Evolutionary conservation across 1,139 yeast genomes (phyloP), one percentile per base, ranked within the genome.

Genomic region (Yamadazyma diospyri): DNA sequence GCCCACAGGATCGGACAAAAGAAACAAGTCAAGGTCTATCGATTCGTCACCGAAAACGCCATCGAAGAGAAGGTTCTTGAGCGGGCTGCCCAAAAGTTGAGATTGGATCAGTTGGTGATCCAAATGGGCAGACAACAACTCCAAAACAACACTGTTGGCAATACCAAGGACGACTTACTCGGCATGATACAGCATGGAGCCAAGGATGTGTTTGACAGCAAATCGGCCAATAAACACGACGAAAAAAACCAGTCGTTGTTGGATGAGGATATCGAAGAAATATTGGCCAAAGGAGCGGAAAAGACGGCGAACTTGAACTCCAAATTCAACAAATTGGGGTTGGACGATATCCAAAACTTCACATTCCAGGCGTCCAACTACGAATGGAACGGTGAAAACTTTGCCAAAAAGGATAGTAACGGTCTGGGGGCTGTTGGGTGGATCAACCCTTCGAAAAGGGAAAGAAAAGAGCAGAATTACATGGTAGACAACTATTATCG

Each of bases 151-250:
- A 45, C 52, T 5, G 50, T 58, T 26, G 64, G 64, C 12, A 77
- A 71, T 39, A 63, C 78, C 7, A 86, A 87, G 50, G 96, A 87
- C 47, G 97, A 92, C 49, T 72, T 92, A 46, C 69, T 92, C 14
- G 84, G 83, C 29, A 92, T 92, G 97, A 92, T 92, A 57, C 97
- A 92, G 55, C 96, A 86, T 55, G 98, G 98, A 43, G 98, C 97
- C 1, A 82, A 85, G 47, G 79, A 81, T 37, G 94, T 92, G 5
- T 83, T 92, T 53, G 81, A 79, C 39, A 61, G 70, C 17, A 57
- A 66, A 23, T 54, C 51, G 4, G 51, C 53, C 13, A 50, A 54
- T 13, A 28, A 16, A 13, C 16, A 12, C 5, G 30, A 22, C 22
- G 23, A 18, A 9, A 24, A 30, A 8, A 27, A 30, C 16, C 34